Base-by-base conservation (phyloP, 371 early-diverging fungal species). In the Furculomyces boomerangus region DNA sequence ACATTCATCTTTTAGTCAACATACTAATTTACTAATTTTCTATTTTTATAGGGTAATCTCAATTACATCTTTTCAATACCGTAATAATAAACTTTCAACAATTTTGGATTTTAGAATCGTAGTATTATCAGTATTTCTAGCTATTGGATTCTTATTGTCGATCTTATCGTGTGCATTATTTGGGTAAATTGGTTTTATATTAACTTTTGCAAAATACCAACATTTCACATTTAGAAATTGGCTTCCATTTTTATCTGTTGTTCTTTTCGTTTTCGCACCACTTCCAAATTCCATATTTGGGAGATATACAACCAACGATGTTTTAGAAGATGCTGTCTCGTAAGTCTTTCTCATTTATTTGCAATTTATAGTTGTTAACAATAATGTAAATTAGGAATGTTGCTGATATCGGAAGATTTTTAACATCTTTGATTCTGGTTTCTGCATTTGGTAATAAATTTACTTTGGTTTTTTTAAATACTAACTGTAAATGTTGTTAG, bases 91-190 rank as follows among this genome's bases (percentile, higher is more conserved):
- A 35, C 35, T 35, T 35, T 16, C 16, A 35, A 35, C 16, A 35
- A 35, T 35, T 35, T 35, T 35, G 16, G 16, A 8, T 1, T 26
- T 47, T 39, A 63, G 57, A 29, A 87, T 90, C 55, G 88, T 87
- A 60, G 79, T 75, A 37, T 72, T 90, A 58, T 84, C 89, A 27
- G 84, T 90, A 70, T 81, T 82, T 50, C 72, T 93, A 32, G 90
- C 92, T 30, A 71, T 78, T 51, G 94, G 94, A 37, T 87, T 91
- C 59, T 72, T 93, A 50, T 74, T 88, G 26, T 88, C 88, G 50
- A 89, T 92, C 63, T 74, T 93, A 56, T 89, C 92, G 2, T 93
- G 91, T 61, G 94, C 94, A 22, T 75, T 92, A 39, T 89, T 83
- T 65, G 78, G 52, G 52, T 51, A 32, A 30, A 2, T 35, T 35